Base-by-base conservation (phyloP, 495 filamentous ascomycete species). In the Acidomyces sp. region DNA sequence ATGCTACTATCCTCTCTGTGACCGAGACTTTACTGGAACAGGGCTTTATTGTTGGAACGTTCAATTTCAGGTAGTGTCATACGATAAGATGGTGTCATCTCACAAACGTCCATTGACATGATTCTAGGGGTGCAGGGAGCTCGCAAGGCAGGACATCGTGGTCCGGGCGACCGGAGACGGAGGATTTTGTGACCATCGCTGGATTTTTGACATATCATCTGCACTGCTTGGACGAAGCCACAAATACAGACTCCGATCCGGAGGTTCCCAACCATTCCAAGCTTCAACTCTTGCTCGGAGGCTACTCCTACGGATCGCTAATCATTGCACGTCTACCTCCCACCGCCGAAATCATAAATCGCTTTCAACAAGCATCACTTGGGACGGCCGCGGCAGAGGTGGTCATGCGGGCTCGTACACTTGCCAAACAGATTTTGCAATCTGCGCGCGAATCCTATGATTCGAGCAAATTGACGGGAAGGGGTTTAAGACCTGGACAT, bases 1-100 rank as follows among this genome's bases (percentile, higher is more conserved):
- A 96, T 48, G 69, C 70, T 0, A 68, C 92, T 16, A 82, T 97
- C 11, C 61, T 70, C 22, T 62, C 72, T 17, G 56, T 82, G 10
- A 72, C 70, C 1, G 56, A 57, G 2, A 76, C 78, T 39, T 64
- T 94, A 18, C 56, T 93, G 5, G 58, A 66, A 3, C 53, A 64
- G 18, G 85, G 82, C 13, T 88, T 71, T 52, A 58, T 92, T 2
- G 83, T 95, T 13, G 80, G 69, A 4, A 93, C 84, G 1, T 95
- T 96, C 58, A 95, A 97, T 54, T 94, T 95, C 50, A 74, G 86
- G 86, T 93, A 59, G 15, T 54, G n/a, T n/a, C n/a, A n/a, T n/a
- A n/a, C n/a, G n/a, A n/a, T n/a, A n/a, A n/a, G n/a, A n/a, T n/a
- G n/a, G n/a, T n/a, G n/a, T n/a, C n/a, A n/a, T n/a, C n/a, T n/a